Conservation (phyloP, 352 stramenopile species). For the Plasmopara viticola region DNA sequence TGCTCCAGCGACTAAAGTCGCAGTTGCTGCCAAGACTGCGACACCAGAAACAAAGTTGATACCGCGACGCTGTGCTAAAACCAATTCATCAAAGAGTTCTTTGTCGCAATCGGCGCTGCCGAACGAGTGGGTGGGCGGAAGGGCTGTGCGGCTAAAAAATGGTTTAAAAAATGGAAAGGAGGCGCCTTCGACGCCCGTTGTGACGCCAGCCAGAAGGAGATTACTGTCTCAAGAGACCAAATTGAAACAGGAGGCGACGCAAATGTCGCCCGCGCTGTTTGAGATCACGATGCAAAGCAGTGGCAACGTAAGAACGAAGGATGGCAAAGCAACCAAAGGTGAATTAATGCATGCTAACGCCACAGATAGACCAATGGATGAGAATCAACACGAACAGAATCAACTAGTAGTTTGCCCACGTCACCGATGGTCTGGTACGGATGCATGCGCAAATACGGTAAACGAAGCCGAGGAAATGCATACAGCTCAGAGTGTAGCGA, state of each 20-base stretch:
- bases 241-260: slow-evolving; percentile 9
- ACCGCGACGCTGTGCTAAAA: slow-evolving; percentile 6
- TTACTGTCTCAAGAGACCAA: slow-evolving; percentile 10
- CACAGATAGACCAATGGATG: slow-evolving; percentile 5
- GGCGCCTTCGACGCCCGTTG: slow-evolving; percentile 3
- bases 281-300: slow-evolving; percentile 9
- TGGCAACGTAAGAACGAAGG: slow-evolving; percentile 1
- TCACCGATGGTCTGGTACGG: slow-evolving; percentile 2
- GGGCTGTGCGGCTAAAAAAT: slow-evolving; percentile 7
- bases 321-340: background rate
- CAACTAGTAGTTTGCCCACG: background rate
- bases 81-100: slow-evolving; percentile 11
- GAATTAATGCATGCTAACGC: slow-evolving; percentile 1
- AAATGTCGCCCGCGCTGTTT: slow-evolving; percentile 24
- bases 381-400: slow-evolving; percentile 1
- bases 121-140: slow-evolving; percentile 12
- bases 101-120: slow-evolving; percentile 9
- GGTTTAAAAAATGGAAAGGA: slow-evolving; percentile 13
- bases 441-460: background rate
- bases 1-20: slow-evolving; percentile 8
- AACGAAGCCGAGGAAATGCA: background rate
- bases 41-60: slow-evolving; percentile 6
- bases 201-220: slow-evolving; percentile 5
- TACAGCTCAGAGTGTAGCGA: background rate
- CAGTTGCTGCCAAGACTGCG: slow-evolving; percentile 1